These are phyloP conservation scores for Aspergillus carbonarius DNA, from an alignment of 2,329 filamentous ascomycete species.

Conservation along the genomic window DNA sequence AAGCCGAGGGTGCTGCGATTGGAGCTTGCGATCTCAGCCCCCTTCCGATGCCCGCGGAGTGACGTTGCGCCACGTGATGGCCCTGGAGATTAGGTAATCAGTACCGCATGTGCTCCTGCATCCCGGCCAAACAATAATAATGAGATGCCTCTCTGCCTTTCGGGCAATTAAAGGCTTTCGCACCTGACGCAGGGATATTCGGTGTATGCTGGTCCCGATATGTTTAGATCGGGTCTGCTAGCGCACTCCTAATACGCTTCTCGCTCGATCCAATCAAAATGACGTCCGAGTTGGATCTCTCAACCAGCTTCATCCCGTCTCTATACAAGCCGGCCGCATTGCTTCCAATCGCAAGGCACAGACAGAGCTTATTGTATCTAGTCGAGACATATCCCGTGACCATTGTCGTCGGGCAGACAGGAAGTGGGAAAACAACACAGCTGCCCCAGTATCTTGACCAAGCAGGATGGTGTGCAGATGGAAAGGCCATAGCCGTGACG, in stretches of 20 bases:
- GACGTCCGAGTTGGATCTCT: slow-evolving; percentile 46
- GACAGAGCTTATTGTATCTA: slow-evolving; percentile 75
- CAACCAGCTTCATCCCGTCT: slow-evolving; percentile 65
- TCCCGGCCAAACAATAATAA: not conserved
- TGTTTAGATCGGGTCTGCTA: slow-evolving; percentile 2
- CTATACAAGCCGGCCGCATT: slow-evolving; percentile 82
- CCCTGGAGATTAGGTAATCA: not conserved
- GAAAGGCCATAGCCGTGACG: slow-evolving; percentile 81
- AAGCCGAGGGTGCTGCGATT: slow-evolving; percentile 15
- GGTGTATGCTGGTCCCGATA: slow-evolving; percentile 6
- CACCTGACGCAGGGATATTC: not conserved
- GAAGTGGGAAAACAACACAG: slow-evolving; percentile 93
- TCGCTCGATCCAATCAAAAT: slow-evolving; percentile 27
- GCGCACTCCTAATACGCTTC: not conserved
- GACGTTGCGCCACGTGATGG: slow-evolving; percentile 22
- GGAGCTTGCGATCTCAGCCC: slow-evolving; percentile 9
- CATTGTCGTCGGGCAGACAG: slow-evolving; percentile 89
- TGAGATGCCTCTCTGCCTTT: not conserved
- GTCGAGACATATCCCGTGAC: slow-evolving; percentile 82
- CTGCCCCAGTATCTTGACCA: slow-evolving; percentile 87
- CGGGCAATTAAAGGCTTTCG: not conserved
- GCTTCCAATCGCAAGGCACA: slow-evolving; percentile 83
- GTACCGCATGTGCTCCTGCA: not conserved
- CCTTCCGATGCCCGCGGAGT: slow-evolving; percentile 13
- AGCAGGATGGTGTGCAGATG: slow-evolving; percentile 83